Evolutionary conservation across 1,284 basidiomycete species (phyloP), one percentile per base, ranked within the genome.

Genomic region (Sporisorium scitamineum): DNA sequence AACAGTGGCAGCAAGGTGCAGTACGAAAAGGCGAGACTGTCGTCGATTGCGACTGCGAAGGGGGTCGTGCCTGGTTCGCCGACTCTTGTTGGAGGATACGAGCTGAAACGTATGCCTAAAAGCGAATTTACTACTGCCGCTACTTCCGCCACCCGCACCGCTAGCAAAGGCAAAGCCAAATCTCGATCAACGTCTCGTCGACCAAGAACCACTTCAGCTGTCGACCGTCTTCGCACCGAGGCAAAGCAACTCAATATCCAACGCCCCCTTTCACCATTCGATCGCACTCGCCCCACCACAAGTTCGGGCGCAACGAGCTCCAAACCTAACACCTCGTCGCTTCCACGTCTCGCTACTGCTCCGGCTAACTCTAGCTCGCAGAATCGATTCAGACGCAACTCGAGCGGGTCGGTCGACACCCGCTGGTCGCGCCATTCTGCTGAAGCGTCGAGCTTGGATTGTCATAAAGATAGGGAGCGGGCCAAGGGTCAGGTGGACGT

Each of bases 181-280:
- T 29, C 31, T 16, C 8, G 10, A 4, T 22, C 41, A 1, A 4
- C 52, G 9, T 42, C 54, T 7, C 61, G 54, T 20, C 57, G 68
- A 2, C 68, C 68, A 0, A 56, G 22, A 16, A 70, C 68, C 7
- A 51, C 68, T 0, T 70, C 68, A 0, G 68, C 68, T 7, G 61
- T 61, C 18, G 68, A 70, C 16, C 57, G 61, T 1, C 42, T 70
- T 0, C 42, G 58, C 11, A 42, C 26, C 4, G 57, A 64, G 14
- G 68, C 61, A 1, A n/a, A 45, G 5, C 61, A 64, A 16, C 54
- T 70, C 10, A 37, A 47, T 31, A 45, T 70, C 9, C 54, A 47
- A n/a, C 68, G 68, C 2, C 44, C 68, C 0, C 61, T 70, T 22
- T 70, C 68, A 0, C 68, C 68, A 9, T 70, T 64, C 22, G 27